Evolutionary conservation across 139 green algal species (phyloP), one percentile per base, ranked within the genome.

Genomic region (Trebouxia sp.): DNA sequence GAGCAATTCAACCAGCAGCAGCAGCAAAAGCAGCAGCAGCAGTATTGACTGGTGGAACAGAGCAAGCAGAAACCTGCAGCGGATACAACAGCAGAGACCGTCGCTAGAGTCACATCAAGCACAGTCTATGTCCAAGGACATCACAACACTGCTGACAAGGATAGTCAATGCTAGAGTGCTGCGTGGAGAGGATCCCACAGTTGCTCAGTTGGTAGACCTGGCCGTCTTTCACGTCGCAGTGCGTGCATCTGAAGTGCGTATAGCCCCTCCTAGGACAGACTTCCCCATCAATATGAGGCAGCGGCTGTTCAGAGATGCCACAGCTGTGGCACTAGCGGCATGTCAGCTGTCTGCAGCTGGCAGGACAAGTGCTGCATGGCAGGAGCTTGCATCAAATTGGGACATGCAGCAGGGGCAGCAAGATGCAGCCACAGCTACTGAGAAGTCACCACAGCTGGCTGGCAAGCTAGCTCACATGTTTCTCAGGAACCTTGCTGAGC

Each of bases 391-490:
- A 20, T 72, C 62, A 0, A 72, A 45, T 42, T 72, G 62, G 62
- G 62, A 32, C 5, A 10, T 8, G 20, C 42, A 45, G 32, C n/a
- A 41, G 12, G 28, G 10, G 20, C 42, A 45, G 32, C n/a, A 41
- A 1, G 35, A 24, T 22, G 17, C 62, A 72, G 62, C n/a, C 43
- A 26, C 47, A 26, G 62, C 62, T 42, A 35, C 20, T 37, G 32
- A 14, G 10, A 28, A 35, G 20, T 28, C 62, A 9, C 62, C 69
- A 77, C 20, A 47, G 53, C 10, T 77, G 41, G 39, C 69, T 58
- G 69, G 69, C 69, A 77, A n/a, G 42, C 69, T 77, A 22, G 69
- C 69, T 38, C 62, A 72, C 14, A 72, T 72, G 62, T 72, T 72
- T 15, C 32, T 72, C 3, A 43, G 62, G 20, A 72, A 35, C 62